Conservation (phyloP, 257 asterid species). For the Solanum bukasovii region DNA sequence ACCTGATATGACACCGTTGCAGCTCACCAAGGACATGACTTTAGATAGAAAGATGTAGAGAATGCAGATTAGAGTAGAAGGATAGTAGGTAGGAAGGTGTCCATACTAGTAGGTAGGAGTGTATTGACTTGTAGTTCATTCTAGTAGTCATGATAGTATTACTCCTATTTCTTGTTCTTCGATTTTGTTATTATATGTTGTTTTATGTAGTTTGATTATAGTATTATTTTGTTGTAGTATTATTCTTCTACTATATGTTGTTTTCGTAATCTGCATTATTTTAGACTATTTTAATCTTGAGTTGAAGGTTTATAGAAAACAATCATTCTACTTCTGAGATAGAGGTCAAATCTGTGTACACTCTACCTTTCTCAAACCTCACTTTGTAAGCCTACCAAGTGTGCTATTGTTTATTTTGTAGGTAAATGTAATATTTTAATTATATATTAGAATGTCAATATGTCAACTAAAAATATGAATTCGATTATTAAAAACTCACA, state of each 20-base stretch:
- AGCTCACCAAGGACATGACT: background rate
- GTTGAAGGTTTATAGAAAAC: background rate
- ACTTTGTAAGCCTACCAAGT: too few species aligned
- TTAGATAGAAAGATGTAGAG: background rate
- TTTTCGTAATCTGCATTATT: too few species aligned
- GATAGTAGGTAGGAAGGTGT: background rate
- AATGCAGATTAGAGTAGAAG: background rate
- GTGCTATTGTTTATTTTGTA: background rate
- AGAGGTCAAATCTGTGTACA: background rate
- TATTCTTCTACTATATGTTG: background rate
- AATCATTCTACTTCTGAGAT: background rate
- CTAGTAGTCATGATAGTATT: background rate
- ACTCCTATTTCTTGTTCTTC: background rate
- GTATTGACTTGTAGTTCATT: background rate
- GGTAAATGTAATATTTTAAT: background rate
- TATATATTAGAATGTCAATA: background rate
- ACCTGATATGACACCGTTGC: background rate
- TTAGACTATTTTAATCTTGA: background rate
- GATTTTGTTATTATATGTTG: background rate
- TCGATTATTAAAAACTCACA: too few species aligned
- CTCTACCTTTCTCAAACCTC: background rate
- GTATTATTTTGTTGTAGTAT: background rate
- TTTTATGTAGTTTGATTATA: background rate
- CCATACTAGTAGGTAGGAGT: background rate
- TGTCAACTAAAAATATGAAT: background rate